Evolutionary conservation across 768 basidiomycete genomes (phyloP).

Genomic region (Myochromella boudieri): DNA sequence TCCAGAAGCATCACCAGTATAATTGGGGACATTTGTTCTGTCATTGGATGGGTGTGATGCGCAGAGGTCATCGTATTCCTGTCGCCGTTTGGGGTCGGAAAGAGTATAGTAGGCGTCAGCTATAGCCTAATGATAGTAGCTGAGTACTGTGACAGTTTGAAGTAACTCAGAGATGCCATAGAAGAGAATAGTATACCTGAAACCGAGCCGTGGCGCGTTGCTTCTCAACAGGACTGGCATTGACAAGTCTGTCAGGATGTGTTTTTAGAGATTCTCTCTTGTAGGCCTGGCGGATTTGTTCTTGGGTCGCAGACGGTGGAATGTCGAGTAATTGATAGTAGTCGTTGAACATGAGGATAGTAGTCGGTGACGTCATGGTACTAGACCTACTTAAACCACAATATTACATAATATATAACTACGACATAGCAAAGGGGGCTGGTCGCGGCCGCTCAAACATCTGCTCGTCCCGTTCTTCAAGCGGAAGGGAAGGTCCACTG

Average conservation of each 20-base stretch:
- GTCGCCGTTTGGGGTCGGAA: conserved; percentile 70
- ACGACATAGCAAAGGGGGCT: conserved; percentile 30
- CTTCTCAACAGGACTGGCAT: conserved; percentile 70
- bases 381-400: no score
- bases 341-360: conserved; percentile 62
- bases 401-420: no score
- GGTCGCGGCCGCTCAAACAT: conserved; percentile 41
- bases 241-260: conserved; percentile 82
- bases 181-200: conserved; percentile 59
- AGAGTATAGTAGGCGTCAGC: conserved; percentile 95
- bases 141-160: no score
- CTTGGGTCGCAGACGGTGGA: conserved; percentile 55
- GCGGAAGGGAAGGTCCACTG: conserved; percentile 24
- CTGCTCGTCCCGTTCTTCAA: conserved; percentile 18
- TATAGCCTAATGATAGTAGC: conserved; percentile 54
- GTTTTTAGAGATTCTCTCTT: conserved; percentile 81
- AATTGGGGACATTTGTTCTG: conserved; percentile 59
- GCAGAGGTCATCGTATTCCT: conserved; percentile 72
- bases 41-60: conserved; percentile 50
- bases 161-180: not conserved
- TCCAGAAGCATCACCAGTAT: conserved; percentile 50
- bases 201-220: conserved; percentile 79
- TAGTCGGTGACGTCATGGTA: conserved; percentile 1
- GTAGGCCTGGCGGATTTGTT: conserved; percentile 77
- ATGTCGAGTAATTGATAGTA: conserved; percentile 71